Base-by-base conservation (phyloP, 2,329 filamentous ascomycete genomes). In the Orbilia quercus region DNA sequence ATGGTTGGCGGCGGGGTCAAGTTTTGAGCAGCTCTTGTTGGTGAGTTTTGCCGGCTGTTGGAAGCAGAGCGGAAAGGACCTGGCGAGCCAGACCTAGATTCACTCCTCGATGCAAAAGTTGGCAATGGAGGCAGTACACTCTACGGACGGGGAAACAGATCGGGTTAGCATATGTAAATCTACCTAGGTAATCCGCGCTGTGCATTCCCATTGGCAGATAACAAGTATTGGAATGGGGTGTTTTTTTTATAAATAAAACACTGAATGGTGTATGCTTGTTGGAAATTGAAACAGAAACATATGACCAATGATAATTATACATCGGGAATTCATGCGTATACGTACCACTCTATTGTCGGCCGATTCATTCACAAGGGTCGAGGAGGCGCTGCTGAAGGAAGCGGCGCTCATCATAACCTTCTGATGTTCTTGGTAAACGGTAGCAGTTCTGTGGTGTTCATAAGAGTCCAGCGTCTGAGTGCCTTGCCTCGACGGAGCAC, bases 21-120 rank as follows among this genome's bases (percentile, higher is more conserved):
- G 36, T 72, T 72, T 65, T 72, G 67, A 36, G 67, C 67, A 28
- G 67, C 67, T 59, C 67, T 72, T 64, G 67, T 72, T 72, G 67
- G 67, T 18, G 67, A 72, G 58, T 72, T 72, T 25, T 72, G 67
- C 38, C 67, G 38, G 28, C 67, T 72, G 59, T 72, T 72, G 53
- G 51, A 64, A 20, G 53, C 50, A 34, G 66, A 64, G 14, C 66
- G 66, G 36, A 38, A 28, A 20, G 66, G 66, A 18, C 66, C 58
- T 7, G 66, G 66, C 25, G 66, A 71, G 18, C 36, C 67, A 34
- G 58, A 36, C 42, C 67, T 57, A 12, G 67, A 72, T 36, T 72
- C 67, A 28, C 45, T 50, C 44, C 67, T 58, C 9, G 66, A 58
- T 6, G 57, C 67, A 65, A 72, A 72, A 6, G 45, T 64, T 54